These are phyloP conservation scores for Martensiomyces pterosporus DNA, from an alignment of 192 early-diverging fungal species.

Conservation along the genomic window DNA sequence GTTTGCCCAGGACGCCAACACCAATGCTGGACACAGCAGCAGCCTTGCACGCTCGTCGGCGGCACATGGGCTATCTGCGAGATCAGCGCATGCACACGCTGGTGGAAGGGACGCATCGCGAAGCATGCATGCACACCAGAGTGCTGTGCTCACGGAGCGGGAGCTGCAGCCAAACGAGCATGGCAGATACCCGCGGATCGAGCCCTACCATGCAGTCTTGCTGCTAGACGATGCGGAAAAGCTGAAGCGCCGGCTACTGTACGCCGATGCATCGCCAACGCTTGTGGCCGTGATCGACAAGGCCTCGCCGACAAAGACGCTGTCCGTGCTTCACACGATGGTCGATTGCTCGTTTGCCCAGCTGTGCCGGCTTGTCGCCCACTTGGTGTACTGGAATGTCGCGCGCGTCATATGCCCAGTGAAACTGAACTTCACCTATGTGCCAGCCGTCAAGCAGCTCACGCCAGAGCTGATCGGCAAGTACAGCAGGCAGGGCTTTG, in stretches of 20 bases:
- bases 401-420: slow-evolving; percentile 88
- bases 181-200: slow-evolving; percentile 60
- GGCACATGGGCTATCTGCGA: slow-evolving; percentile 13
- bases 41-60: slow-evolving; percentile 2
- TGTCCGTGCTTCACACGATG: slow-evolving; percentile 74
- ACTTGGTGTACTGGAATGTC: slow-evolving; percentile 90
- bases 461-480: slow-evolving; percentile 8
- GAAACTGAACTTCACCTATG: slow-evolving; percentile 71
- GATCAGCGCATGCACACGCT: no score
- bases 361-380: slow-evolving; percentile 82
- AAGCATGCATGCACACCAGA: slow-evolving; percentile 19
- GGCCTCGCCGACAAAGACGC: slow-evolving; percentile 28
- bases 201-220: slow-evolving; percentile 84
- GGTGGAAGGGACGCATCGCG: no score
- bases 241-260: slow-evolving; percentile 69
- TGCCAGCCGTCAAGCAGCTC: slow-evolving; percentile 17
- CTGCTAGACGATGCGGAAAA: slow-evolving; percentile 80
- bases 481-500: slow-evolving; percentile 13
- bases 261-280: slow-evolving; percentile 81
- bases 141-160: slow-evolving; percentile 44
- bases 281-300: slow-evolving; percentile 68
- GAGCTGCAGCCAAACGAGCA: slow-evolving; percentile 56
- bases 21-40: slow-evolving; percentile 8
- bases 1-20: slow-evolving; percentile 18
- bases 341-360: slow-evolving; percentile 94